Base-by-base conservation (phyloP, 2,329 filamentous ascomycete genomes). In the Alternaria metachromatica region DNA sequence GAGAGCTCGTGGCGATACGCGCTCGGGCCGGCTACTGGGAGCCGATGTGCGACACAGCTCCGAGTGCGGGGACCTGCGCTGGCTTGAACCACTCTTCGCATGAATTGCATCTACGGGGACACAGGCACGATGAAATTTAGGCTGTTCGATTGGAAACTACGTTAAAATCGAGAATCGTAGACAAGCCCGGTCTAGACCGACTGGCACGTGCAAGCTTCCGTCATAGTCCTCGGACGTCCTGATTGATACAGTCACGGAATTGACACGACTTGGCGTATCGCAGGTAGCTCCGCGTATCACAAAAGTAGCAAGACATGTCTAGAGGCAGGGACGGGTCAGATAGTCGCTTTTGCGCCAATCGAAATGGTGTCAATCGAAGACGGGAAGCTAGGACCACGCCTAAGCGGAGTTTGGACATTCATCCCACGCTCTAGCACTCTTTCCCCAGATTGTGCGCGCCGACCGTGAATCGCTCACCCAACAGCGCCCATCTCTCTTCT, bases 391-490 rank as follows among this genome's bases (percentile, higher is more conserved):
- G 64, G 70, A 57, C 61, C 63, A 59, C 15, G 45, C 46, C 63
- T 61, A 68, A 44, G 49, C 63, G 50, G 51, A 26, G 55, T 63
- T 66, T 61, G 58, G 62, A 55, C 30, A 60, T 59, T 28, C 70
- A 72, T 76, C 75, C 74, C 74, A 75, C 76, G 71, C 65, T 66
- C 60, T 28, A 50, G 50, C 44, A 33, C 48, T 60, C 55, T 64
- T 76, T 76, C 73, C 70, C 74, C 75, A 72, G 74, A 70, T 70
- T 72, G 69, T 67, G 69, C 66, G 66, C 54, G 41, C 56, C 65
- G 53, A 45, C 63, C 56, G 64, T 60, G 58, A 55, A 60, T 60
- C 60, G 64, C 54, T 64, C 62, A 57, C 45, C 25, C 43, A 59
- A 49, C 56, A 57, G 63, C 70, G 65, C 65, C 57, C 63, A 62